Conservation (phyloP, 768 basidiomycete species). For the Lentinula detonsa region DNA sequence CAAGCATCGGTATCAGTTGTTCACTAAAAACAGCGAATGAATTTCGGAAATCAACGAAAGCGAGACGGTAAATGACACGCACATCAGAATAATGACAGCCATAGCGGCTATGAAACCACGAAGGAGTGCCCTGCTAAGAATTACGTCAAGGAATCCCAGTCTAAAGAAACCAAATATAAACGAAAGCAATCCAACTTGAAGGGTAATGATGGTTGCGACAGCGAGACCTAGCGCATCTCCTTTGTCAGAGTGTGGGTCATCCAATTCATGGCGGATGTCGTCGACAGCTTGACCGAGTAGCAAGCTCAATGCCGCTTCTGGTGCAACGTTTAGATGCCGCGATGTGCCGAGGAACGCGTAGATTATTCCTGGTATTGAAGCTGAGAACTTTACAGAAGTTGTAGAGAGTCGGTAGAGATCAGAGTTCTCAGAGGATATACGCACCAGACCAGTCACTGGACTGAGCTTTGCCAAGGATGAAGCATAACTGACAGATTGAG, state of each 20-base stretch:
- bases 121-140: constrained; percentile 82
- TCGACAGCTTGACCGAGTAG: constrained; percentile 83
- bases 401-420: background rate
- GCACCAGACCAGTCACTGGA: constrained; percentile 79
- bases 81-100: constrained; percentile 83
- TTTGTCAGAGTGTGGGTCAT: constrained; percentile 35
- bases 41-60: background rate
- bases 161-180: constrained; percentile 83
- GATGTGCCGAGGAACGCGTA: constrained; percentile 91
- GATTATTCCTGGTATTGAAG: constrained; percentile 80
- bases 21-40: constrained; percentile 38
- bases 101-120: constrained; percentile 86
- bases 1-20: constrained; percentile 88
- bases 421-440: constrained; percentile 17
- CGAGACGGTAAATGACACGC: constrained; percentile 18
- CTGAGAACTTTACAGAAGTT: constrained; percentile 53
- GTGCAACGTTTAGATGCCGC: constrained; percentile 74
- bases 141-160: constrained; percentile 90
- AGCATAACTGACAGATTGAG: constrained; percentile 89
- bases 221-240: constrained; percentile 53
- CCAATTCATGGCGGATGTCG: constrained; percentile 49
- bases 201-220: constrained; percentile 75
- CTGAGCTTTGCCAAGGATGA: constrained; percentile 80
- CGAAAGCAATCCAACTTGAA: constrained; percentile 85
- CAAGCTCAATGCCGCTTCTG: constrained; percentile 84